Base-by-base conservation (phyloP, 179 eudicot genomes). In the Patellifolia procumbens region DNA sequence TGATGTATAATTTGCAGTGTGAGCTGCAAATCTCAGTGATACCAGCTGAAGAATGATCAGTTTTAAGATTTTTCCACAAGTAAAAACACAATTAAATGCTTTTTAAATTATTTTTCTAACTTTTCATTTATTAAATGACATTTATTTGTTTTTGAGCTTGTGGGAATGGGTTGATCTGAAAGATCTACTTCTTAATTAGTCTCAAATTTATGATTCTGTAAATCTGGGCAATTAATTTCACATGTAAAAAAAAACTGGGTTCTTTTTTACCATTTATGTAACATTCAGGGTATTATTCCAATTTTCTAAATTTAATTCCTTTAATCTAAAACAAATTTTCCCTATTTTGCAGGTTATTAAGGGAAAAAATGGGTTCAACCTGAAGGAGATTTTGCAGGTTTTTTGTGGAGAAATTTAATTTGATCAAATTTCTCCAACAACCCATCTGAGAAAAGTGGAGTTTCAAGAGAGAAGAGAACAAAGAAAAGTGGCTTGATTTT, bases 321-420 rank as follows among this genome's bases (percentile, higher is more conserved):
- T 29, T 49, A 11, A 26, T 70, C 31, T 32, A 62, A 31, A 28
- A n/a, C 52, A 69, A 68, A 69, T 62, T 63, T 71, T 26, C 72
- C 37, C 45, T n/a, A 29, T n/a, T 70, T 72, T 79, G 52, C 85
- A 83, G 85, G 78, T 83, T 12, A 63, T 59, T 42, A 72, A 72
- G 65, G 80, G 9, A 39, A 68, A 60, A 73, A 76, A 63, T 83
- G 80, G 74, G 78, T 67, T 70, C 73, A 43, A 76, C 52, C 61
- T 83, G 76, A 79, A 65, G 66, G 58, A 69, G 67, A 66, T 74
- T 55, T 35, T 42, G 37, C 37, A 26, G 22, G 37, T 12, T 64
- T 56, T 24, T 31, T 56, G 28, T 58, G 34, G 26, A 51, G 43
- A 63, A 63, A 31, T 51, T 49, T n/a, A 45, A 52, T 58, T 63